phyloP scores from a whole-genome alignment of 805 yeast genomes.

The Suhomyces prunicola region DNA sequence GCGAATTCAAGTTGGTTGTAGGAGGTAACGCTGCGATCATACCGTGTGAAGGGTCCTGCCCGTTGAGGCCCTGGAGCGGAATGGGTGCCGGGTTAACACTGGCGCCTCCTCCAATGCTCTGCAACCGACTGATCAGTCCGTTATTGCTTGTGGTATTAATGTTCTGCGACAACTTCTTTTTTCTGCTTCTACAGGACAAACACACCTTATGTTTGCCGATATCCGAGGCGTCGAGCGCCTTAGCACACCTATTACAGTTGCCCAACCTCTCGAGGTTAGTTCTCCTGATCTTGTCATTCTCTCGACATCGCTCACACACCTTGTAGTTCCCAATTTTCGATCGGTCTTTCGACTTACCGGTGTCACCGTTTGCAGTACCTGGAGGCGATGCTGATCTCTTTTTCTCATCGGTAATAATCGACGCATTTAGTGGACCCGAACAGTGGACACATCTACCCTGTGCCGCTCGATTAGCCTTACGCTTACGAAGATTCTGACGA shows the following conservation, averaged over 20 bases:
- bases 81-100: not conserved
- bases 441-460: conserved; percentile 70
- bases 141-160: conserved; percentile 8
- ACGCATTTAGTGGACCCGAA: conserved; percentile 50
- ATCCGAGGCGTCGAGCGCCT: conserved; percentile 43
- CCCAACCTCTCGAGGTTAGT: conserved; percentile 55
- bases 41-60: conserved; percentile 1
- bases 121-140: conserved; percentile 4
- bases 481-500: conserved; percentile 49
- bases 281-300: conserved; percentile 57
- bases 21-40: conserved; percentile 1
- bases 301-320: conserved; percentile 65
- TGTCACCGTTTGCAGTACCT: conserved; percentile 6
- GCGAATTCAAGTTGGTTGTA: not conserved
- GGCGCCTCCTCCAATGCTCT: not conserved
- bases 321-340: conserved; percentile 40
- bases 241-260: conserved; percentile 62
- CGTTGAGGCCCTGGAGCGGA: not conserved
- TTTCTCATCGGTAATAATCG: conserved; percentile 31
- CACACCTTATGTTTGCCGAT: conserved; percentile 57
- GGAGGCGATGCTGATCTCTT: conserved; percentile 8
- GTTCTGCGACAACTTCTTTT: conserved; percentile 36
- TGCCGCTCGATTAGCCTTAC: conserved; percentile 58
- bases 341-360: conserved; percentile 19
- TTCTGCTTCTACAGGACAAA: conserved; percentile 48